Evolutionary conservation across 176 grass and related monocot species (phyloP), one percentile per base, ranked within the genome.

Genomic region (Cenchrus purpureus): DNA sequence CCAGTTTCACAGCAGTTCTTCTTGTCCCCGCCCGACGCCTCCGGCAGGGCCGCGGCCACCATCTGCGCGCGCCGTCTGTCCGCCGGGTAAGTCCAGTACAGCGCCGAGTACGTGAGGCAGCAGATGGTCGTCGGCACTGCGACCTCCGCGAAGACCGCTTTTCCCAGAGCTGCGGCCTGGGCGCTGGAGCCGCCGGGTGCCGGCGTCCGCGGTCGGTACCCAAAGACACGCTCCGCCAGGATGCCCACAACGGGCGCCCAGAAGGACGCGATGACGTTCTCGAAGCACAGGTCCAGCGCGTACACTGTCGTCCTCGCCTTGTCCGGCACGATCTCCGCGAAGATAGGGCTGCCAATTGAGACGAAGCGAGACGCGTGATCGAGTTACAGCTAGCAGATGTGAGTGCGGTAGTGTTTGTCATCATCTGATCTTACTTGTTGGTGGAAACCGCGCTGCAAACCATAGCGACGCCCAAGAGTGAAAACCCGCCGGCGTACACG

Each of bases 251-350:
- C 9, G 12, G 89, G 48, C 34, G 92, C 68, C 61, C 79, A 89
- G 54, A 93, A 93, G 22, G 88, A 91, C 13, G 88, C 58, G 20
- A 94, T 75, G 45, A 88, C 85, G 3, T 86, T n/a, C 86, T 91
- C 92, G 78, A 94, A 91, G 52, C 80, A 77, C 45, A 12, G 77
- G 74, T 94, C 92, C 78, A 94, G 68, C 66, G 92, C 92, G 78
- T 91, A 94, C 69, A 94, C 87, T 74, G 86, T 94, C 71, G 92
- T 88, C 44, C 91, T 91, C 58, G 91, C 64, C 77, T 81, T 88
- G 71, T 64, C 82, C 60, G 85, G 88, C 71, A 88, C 86, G 70
- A 93, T 91, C 61, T 93, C 88, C 20, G 82, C 86, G 16, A 91
- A 88, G 42, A 93, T 93, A 8, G 85, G 89, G 59, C 89, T 85